Base-by-base conservation (phyloP, 305 asterid species). In the Solanum hybrid region DNA sequence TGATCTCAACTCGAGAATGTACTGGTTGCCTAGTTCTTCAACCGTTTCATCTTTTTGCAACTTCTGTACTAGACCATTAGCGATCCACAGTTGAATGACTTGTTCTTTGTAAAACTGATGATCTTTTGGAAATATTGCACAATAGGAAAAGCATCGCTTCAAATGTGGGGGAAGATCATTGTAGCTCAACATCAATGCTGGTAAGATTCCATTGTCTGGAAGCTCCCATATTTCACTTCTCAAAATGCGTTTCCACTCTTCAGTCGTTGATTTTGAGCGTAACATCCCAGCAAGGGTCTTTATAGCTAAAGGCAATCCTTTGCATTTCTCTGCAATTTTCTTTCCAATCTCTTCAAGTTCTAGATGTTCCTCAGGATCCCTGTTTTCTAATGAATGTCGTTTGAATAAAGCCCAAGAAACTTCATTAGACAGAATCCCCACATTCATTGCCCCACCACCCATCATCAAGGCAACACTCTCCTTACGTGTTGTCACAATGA, bases 161-260 rank as follows among this genome's bases (percentile, higher is more conserved):
- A 88, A 81, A 13, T 80, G 42, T n/a, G 85, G 16, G 1, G 82
- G 86, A 66, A 91, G 93, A 79, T 86, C 88, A 11, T 86, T 78
- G 89, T 91, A 91, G 87, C 93, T 91, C 37, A 91, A 86, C 79
- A 32, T 79, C 51, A 92, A 72, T 0, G 87, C 80, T 7, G 90
- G 89, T 38, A 89, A 42, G 0, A 89, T 79, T 6, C 4, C 46
- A 72, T 80, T 85, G n/a, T 2, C 3, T 3, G 51, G 9, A 6
- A 89, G 64, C 27, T 86, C 56, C 92, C 92, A 91, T 2, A 10
- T 38, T 38, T 38, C 4, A 38, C 46, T 38, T 38, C 46, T 38
- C 3, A 38, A 38, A 38, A 38, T 40, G 8, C 31, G 51, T 27
- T 9, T 75, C 93, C 92, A 93, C 9, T 89, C 91, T 16, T 89